phyloP scores from a whole-genome alignment of 164 flowering plant species.

The Nymphaea colorata region DNA sequence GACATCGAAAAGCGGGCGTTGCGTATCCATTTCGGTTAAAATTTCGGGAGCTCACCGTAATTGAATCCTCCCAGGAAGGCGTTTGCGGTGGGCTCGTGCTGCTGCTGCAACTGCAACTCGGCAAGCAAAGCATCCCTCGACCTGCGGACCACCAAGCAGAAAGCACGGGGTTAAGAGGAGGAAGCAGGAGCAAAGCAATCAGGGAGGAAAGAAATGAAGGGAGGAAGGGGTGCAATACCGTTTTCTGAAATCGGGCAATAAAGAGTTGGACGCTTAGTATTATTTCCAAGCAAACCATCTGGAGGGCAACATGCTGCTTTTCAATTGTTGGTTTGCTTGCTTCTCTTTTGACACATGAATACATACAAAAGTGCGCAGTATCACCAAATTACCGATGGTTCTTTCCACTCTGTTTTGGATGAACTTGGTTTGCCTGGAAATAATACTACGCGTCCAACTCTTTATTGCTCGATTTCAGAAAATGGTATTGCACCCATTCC shows the following conservation, averaged over 20 bases:
- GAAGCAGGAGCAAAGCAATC: not conserved
- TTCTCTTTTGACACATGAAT: not conserved
- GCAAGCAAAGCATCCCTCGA: not conserved
- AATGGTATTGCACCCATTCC: not conserved
- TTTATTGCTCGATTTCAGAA: conserved; percentile 1
- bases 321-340: too few species aligned
- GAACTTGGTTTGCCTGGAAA: too few species aligned
- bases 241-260: not conserved
- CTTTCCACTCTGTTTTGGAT: too few species aligned
- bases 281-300: too few species aligned
- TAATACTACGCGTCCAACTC: conserved; percentile 8
- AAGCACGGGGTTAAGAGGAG: not conserved
- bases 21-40: too few species aligned
- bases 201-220: not conserved
- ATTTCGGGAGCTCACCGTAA: not conserved
- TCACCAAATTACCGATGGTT: too few species aligned
- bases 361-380: too few species aligned
- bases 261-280: conserved; percentile 9
- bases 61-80: not conserved
- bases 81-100: not conserved
- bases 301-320: too few species aligned
- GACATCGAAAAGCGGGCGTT: too few species aligned
- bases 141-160: not conserved
- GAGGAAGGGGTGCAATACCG: conserved; percentile 1
- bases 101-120: not conserved